Percentiles rank a stretch among this genome's conserved stretches.
Evolutionary conservation across 1,284 basidiomycete species (phyloP).

Genomic region (Grifola frondosa): DNA sequence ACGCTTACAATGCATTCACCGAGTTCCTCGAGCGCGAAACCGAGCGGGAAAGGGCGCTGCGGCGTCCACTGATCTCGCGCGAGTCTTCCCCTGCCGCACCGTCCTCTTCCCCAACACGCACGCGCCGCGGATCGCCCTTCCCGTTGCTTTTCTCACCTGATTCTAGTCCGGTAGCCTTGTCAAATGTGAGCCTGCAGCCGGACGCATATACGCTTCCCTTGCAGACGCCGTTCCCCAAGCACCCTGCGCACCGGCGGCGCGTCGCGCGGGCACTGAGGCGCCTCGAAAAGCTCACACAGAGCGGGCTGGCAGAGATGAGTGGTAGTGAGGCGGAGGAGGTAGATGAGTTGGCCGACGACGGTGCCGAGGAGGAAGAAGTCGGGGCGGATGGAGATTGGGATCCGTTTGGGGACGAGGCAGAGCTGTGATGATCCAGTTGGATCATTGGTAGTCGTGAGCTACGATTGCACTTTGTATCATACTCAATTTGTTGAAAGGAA

Average conservation of each 20-base stretch:
- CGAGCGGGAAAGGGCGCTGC: constrained; percentile 22
- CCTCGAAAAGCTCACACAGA: constrained; percentile 28
- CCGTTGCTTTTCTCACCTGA: not conserved
- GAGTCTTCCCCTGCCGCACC: constrained; percentile 4
- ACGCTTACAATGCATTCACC: constrained; percentile 27
- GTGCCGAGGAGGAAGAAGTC: no score
- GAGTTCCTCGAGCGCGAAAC: constrained; percentile 30
- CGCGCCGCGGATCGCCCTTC: not conserved
- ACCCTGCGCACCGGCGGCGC: constrained; percentile 26
- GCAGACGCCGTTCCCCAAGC: constrained; percentile 29
- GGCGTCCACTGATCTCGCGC: constrained; percentile 3
- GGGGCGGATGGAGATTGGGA: no score
- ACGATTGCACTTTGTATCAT: no score
- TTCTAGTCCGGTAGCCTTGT: not conserved
- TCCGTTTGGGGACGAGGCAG: no score
- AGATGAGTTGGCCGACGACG: no score
- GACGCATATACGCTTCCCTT: constrained; percentile 12
- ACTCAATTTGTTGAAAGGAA: no score
- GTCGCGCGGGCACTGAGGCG: constrained; percentile 27
- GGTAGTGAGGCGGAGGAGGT: constrained; percentile 20
- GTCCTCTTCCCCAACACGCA: constrained; percentile 1
- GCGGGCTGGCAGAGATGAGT: constrained; percentile 26
- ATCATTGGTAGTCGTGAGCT: no score
- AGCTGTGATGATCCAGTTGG: no score
- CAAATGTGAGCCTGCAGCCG: not conserved